Percentiles rank a stretch among this genome's conserved stretches.
phyloP scores from a whole-genome alignment of 305 asterid genomes.

The Ajuga reptans region DNA sequence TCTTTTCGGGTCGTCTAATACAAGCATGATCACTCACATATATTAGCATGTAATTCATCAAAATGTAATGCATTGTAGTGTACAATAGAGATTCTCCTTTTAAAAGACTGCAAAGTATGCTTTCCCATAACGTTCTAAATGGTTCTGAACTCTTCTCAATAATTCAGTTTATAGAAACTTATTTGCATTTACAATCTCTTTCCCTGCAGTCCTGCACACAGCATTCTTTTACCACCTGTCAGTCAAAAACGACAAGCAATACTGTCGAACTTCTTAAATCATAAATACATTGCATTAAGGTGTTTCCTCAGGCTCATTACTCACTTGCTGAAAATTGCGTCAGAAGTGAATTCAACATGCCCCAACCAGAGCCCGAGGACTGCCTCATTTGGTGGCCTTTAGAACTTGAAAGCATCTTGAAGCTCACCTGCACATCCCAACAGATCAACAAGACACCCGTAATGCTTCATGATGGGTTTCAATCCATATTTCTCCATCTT shows the following conservation, averaged over 20 bases:
- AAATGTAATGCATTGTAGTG: neutral
- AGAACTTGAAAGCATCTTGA: slow-evolving; percentile 46
- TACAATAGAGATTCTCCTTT: neutral
- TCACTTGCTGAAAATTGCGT: slow-evolving; percentile 37
- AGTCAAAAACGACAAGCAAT: neutral
- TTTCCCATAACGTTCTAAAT: neutral
- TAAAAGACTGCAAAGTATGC: neutral
- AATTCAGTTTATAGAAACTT: neutral
- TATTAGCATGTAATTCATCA: neutral
- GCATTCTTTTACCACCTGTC: neutral
- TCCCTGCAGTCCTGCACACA: neutral
- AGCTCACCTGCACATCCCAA: slow-evolving; percentile 70
- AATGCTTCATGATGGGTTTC: slow-evolving; percentile 52
- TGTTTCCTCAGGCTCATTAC: too few species aligned
- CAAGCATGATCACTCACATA: neutral
- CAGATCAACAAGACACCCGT: slow-evolving; percentile 51
- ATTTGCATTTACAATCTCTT: neutral
- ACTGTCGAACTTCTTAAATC: slow-evolving; percentile 10
- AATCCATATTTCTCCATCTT: slow-evolving; percentile 54
- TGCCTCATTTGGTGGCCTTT: slow-evolving; percentile 47
- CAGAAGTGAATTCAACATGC: slow-evolving; percentile 51
- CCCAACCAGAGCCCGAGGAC: slow-evolving; percentile 42
- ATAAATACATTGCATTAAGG: slow-evolving; percentile 48
- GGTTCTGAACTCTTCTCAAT: neutral
- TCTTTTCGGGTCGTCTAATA: slow-evolving; percentile 52